A percentile compares a stretch with the other conserved stretches of the same genome.
phyloP scores from a whole-genome alignment of 805 yeast genomes.

The Hanseniaspora meyeri region DNA sequence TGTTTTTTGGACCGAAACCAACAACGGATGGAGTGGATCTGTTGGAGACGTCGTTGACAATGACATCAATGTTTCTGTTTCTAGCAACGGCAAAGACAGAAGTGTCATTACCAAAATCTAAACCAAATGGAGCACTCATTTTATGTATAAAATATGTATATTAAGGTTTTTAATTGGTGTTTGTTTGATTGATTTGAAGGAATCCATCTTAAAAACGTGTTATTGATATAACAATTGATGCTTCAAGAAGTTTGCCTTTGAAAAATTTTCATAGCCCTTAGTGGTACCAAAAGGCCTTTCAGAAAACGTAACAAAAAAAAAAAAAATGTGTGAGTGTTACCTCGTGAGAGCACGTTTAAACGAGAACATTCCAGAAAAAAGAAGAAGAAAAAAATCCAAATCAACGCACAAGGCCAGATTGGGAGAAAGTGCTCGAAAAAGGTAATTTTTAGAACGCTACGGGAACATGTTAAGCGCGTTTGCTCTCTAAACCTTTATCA shows the following conservation, averaged over 20 bases:
- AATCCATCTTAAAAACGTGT: no score
- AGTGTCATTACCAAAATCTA: constrained; percentile 92
- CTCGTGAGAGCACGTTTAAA: background rate
- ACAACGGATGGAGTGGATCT: constrained; percentile 87
- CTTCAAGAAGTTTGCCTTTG: no score
- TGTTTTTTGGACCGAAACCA: constrained; percentile 80
- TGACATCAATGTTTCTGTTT: constrained; percentile 95
- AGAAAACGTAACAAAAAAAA: no score
- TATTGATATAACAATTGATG: no score
- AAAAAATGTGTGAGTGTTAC: no score
- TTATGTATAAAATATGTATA: constrained; percentile 14
- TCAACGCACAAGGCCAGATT: no score
- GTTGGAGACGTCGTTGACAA: constrained; percentile 97
- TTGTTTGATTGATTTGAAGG: no score
- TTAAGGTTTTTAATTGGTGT: constrained; percentile 6
- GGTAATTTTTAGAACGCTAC: no score
- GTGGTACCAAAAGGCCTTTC: no score
- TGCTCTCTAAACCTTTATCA: background rate
- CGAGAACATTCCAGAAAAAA: constrained; percentile 14
- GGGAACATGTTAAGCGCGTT: background rate
- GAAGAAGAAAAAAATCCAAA: background rate
- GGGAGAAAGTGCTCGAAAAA: no score
- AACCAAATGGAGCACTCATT: constrained; percentile 93
- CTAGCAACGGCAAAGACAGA: constrained; percentile 93
- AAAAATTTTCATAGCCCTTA: no score